Evolutionary conservation across 2,329 filamentous ascomycete genomes (phyloP).

Genomic region (Macrophomina tecta): DNA sequence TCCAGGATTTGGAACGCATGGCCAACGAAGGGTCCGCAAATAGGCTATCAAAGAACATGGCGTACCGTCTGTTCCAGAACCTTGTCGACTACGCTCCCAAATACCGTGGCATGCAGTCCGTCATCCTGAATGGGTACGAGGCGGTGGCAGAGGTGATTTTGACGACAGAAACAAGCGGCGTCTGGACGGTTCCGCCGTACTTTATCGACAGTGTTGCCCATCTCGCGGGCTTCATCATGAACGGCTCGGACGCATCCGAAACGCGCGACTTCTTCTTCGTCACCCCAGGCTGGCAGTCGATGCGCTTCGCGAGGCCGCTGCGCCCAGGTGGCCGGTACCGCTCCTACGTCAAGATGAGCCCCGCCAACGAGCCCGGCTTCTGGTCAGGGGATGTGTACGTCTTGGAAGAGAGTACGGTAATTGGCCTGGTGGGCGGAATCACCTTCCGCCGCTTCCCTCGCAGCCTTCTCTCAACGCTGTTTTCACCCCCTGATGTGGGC

Average conservation of each 20-base stretch:
- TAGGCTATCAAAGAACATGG: too few relatives aligned
- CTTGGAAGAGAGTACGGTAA: conserved; percentile 37
- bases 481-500: neutral
- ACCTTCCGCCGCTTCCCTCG: conserved; percentile 36
- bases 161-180: conserved; percentile 16
- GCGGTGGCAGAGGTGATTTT: conserved; percentile 35
- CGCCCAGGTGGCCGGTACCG: conserved; percentile 29
- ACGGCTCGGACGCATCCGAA: conserved; percentile 33
- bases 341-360: conserved; percentile 37
- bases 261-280: conserved; percentile 33
- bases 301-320: conserved; percentile 35
- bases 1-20: too few relatives aligned
- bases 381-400: conserved; percentile 50
- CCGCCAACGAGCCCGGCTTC: conserved; percentile 37
- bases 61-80: too few relatives aligned
- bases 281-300: conserved; percentile 35
- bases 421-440: conserved; percentile 42
- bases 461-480: neutral
- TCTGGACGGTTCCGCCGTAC: conserved; percentile 31
- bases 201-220: conserved; percentile 38
- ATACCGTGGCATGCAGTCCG: conserved; percentile 46
- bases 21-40: too few relatives aligned
- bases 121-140: conserved; percentile 45
- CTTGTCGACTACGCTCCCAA: conserved; percentile 44
- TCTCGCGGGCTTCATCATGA: conserved; percentile 37